A percentile compares a stretch with the other conserved stretches of the same genome.
Evolutionary conservation across 352 stramenopile genomes (phyloP).

Genomic region (Phytophthora rubi): DNA sequence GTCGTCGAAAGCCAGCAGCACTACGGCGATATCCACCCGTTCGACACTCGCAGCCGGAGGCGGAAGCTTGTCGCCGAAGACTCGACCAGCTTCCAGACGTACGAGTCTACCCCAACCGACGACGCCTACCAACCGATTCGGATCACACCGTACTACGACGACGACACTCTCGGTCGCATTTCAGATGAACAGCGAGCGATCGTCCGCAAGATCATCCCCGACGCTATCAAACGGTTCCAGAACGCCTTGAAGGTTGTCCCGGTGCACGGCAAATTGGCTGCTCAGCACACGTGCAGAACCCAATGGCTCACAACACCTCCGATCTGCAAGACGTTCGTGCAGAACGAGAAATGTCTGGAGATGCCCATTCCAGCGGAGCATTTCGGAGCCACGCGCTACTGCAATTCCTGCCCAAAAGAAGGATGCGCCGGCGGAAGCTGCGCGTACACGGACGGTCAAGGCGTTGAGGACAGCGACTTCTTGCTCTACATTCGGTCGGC

Average conservation of each 20-base stretch:
- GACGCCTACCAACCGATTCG: conserved; percentile 61
- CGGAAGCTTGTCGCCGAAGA: conserved; percentile 22
- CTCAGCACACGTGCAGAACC: conserved; percentile 61
- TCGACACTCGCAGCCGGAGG: conserved; percentile 17
- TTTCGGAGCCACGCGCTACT: conserved; percentile 59
- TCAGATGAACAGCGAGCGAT: conserved; percentile 47
- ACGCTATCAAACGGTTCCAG: conserved; percentile 69
- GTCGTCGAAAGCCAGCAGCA: conserved; percentile 28
- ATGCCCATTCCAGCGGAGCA: conserved; percentile 72
- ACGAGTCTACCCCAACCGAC: conserved; percentile 36
- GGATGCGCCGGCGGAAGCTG: conserved; percentile 56
- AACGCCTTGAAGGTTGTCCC: conserved; percentile 64
- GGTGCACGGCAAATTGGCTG: conserved; percentile 65
- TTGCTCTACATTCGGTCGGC: conserved; percentile 72
- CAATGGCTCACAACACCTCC: conserved; percentile 63
- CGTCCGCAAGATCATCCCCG: conserved; percentile 65
- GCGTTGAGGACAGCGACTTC: conserved; percentile 66
- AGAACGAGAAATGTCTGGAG: conserved; percentile 68
- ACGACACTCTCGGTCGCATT: conserved; percentile 50
- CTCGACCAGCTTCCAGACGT: conserved; percentile 42
- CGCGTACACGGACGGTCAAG: conserved; percentile 37
- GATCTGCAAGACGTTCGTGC: conserved; percentile 61
- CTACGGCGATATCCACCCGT: conserved; percentile 37
- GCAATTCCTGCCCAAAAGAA: conserved; percentile 46
- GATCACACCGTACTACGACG: conserved; percentile 80